Conservation (phyloP, 2,329 filamentous ascomycete species). For the Stemphylium beticola region DNA sequence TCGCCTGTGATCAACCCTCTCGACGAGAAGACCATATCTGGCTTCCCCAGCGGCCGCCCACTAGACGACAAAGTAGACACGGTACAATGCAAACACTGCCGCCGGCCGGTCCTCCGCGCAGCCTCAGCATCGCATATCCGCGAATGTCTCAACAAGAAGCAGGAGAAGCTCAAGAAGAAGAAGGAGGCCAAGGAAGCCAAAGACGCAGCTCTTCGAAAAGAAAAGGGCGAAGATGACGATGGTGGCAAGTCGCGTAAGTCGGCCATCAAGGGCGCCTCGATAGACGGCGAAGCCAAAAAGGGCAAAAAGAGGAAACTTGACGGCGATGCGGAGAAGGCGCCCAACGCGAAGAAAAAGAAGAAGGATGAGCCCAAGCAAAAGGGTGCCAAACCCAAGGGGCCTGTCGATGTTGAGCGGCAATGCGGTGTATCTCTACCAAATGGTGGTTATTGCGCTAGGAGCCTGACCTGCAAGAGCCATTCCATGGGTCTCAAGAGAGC, state of each 20-base stretch:
- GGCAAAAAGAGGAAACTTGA: conserved; percentile 57
- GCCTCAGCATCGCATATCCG: conserved; percentile 81
- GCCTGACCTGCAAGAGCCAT: conserved; percentile 91
- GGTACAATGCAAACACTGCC: conserved; percentile 89
- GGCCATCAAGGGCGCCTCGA: conserved; percentile 47
- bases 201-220: conserved; percentile 56
- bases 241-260: conserved; percentile 51
- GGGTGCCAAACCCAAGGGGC: conserved; percentile 83
- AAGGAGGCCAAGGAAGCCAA: conserved; percentile 68
- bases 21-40: conserved; percentile 76
- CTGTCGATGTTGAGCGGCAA: conserved; percentile 92
- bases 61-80: conserved; percentile 80
- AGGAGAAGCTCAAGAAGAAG: conserved; percentile 65
- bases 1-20: conserved; percentile 62
- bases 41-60: conserved; percentile 81
- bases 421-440: conserved; percentile 88
- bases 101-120: conserved; percentile 80
- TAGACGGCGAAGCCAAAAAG: conserved; percentile 50
- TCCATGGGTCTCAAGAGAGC: conserved; percentile 93
- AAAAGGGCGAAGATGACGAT: conserved; percentile 53
- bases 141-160: conserved; percentile 83
- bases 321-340: conserved; percentile 75
- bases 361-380: conserved; percentile 90
- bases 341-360: conserved; percentile 86
- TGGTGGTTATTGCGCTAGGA: conserved; percentile 84